These are phyloP conservation scores for Tanacetum coccineum DNA, from an alignment of 129 eudicot species.

Conservation along the genomic window DNA sequence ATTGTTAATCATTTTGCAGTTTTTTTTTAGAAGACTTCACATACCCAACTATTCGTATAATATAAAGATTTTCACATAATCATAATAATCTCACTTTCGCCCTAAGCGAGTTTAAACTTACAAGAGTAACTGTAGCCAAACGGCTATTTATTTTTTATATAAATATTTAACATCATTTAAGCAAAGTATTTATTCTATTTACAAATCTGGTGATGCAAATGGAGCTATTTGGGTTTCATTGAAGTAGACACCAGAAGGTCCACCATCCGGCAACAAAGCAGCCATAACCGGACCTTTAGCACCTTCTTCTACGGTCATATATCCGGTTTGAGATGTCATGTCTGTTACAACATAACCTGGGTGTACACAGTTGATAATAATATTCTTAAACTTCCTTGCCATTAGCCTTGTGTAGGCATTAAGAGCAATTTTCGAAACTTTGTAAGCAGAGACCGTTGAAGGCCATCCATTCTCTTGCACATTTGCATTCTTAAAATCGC, in stretches of 20 bases:
- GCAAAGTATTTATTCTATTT: neutral
- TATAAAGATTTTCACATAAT: no score
- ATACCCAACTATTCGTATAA: no score
- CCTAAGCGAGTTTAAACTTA: no score
- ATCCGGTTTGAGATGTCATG: slow-evolving; percentile 26
- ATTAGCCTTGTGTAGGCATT: slow-evolving; percentile 38
- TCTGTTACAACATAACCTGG: slow-evolving; percentile 51
- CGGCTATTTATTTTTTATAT: neutral
- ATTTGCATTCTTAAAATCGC: neutral
- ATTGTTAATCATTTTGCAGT: no score
- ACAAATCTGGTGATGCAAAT: neutral
- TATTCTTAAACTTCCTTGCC: slow-evolving; percentile 21
- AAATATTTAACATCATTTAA: neutral
- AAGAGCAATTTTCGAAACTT: slow-evolving; percentile 35
- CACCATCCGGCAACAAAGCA: slow-evolving; percentile 14
- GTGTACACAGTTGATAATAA: slow-evolving; percentile 29
- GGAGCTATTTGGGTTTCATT: neutral
- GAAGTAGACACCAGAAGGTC: neutral
- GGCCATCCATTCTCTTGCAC: slow-evolving; percentile 20
- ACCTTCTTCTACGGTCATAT: slow-evolving; percentile 28
- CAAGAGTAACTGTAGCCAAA: no score
- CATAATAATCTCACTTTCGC: no score
- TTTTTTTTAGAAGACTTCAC: no score
- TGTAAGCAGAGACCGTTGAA: slow-evolving; percentile 17
- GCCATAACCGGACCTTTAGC: slow-evolving; percentile 13